Evolutionary conservation across 805 yeast species (phyloP).

Genomic region (Ogataea kodamae): DNA sequence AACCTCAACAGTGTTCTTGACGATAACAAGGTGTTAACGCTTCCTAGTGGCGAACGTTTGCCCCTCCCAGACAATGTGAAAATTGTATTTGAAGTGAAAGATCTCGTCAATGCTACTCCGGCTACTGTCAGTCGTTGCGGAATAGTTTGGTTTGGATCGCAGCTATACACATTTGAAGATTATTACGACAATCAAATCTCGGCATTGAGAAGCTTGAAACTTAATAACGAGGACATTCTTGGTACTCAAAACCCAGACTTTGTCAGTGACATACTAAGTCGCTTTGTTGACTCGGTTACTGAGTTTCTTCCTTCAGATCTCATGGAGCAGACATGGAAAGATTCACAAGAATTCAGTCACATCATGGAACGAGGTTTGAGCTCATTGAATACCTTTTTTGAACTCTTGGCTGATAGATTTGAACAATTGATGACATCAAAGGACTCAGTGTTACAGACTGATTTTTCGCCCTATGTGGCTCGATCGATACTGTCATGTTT

Average conservation of each 20-base stretch:
- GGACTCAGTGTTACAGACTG: conserved; percentile 26
- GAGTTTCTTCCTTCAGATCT: conserved; percentile 11
- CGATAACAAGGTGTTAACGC: conserved; percentile 75
- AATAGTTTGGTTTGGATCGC: conserved; percentile 65
- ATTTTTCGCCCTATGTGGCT: conserved; percentile 28
- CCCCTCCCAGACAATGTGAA: conserved; percentile 60
- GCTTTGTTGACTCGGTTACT: conserved; percentile 5
- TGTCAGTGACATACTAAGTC: conserved; percentile 4
- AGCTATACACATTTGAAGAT: conserved; percentile 10
- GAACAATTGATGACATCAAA: conserved; percentile 27
- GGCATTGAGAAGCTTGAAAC: conserved; percentile 11
- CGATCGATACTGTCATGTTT: conserved; percentile 39
- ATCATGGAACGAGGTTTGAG: conserved; percentile 49
- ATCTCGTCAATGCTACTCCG: conserved; percentile 65
- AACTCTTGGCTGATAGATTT: conserved; percentile 38
- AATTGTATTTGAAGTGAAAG: conserved; percentile 74
- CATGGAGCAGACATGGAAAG: conserved; percentile 22
- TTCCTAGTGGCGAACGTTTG: conserved; percentile 88
- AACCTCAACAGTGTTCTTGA: conserved; percentile 86
- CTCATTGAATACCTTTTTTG: conserved; percentile 37
- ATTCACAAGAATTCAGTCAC: conserved; percentile 38
- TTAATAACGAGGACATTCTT: conserved; percentile 16
- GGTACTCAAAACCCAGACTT: background rate
- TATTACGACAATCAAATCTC: conserved; percentile 12
- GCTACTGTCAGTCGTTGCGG: conserved; percentile 95